A percentile compares a stretch with the other conserved stretches of the same genome.
phyloP scores from a whole-genome alignment of 148 eudicot species.

The Chenopodium formosanum region DNA sequence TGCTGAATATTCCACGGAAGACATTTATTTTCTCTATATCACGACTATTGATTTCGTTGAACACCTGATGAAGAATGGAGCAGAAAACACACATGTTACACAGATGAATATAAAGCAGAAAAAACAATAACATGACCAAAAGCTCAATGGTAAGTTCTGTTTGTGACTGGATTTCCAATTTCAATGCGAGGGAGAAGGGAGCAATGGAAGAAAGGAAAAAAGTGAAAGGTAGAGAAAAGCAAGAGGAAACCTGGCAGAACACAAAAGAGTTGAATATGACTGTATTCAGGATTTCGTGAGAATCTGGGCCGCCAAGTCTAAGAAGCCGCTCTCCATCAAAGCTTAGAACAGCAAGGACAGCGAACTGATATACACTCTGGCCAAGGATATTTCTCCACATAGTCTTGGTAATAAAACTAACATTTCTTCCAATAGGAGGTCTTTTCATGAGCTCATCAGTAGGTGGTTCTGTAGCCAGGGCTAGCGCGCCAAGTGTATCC shows the following conservation, averaged over 20 bases:
- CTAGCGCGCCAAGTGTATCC: constrained; percentile 94
- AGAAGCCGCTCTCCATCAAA: constrained; percentile 67
- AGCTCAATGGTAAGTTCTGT: neutral
- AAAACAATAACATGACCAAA: neutral
- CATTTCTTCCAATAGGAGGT: constrained; percentile 61
- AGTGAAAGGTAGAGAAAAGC: constrained; percentile 8
- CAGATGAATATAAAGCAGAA: neutral
- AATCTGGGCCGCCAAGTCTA: constrained; percentile 54
- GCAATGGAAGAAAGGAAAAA: neutral
- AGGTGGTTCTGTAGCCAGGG: constrained; percentile 92
- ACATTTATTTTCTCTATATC: constrained; percentile 91
- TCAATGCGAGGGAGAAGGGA: neutral
- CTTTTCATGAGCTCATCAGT: constrained; percentile 73
- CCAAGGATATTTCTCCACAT: constrained; percentile 96
- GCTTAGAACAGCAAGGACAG: constrained; percentile 60
- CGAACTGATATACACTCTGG: constrained; percentile 77
- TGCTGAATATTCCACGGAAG: constrained; percentile 69
- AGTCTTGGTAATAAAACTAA: constrained; percentile 62
- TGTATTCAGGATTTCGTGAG: constrained; percentile 54
- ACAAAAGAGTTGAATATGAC: constrained; percentile 93
- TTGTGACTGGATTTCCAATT: neutral
- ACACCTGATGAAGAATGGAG: constrained; percentile 47
- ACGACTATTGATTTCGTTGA: constrained; percentile 94
- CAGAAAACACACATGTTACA: neutral
- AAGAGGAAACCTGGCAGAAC: constrained; percentile 75